phyloP scores from a whole-genome alignment of 2,329 filamentous ascomycete species.

The Penicillium sp. region DNA sequence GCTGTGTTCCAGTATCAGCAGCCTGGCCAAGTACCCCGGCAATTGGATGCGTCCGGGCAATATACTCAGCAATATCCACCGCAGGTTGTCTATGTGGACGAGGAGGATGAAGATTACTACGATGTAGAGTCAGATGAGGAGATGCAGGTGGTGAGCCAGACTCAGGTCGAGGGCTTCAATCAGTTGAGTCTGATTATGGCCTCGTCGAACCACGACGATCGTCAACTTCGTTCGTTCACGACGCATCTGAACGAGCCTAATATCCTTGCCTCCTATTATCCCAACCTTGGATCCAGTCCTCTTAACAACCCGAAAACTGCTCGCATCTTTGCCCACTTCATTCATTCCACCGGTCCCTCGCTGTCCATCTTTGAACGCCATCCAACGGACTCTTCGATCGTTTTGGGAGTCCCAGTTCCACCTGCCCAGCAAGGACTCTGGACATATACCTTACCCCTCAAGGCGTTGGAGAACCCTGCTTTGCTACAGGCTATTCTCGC shows the following conservation, averaged over 20 bases:
- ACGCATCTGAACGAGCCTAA: slow-evolving; percentile 56
- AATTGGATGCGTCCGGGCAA: slow-evolving; percentile 15
- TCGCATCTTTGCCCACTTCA: slow-evolving; percentile 87
- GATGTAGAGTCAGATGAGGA: slow-evolving; percentile 69
- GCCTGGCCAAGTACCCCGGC: slow-evolving; percentile 11
- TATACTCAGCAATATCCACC: slow-evolving; percentile 25
- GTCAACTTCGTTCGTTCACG: slow-evolving; percentile 56
- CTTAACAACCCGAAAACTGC: slow-evolving; percentile 80
- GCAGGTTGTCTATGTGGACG: slow-evolving; percentile 52
- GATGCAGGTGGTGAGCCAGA: slow-evolving; percentile 55
- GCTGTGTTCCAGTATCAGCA: slow-evolving; percentile 24
- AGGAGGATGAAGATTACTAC: slow-evolving; percentile 66
- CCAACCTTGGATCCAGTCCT: slow-evolving; percentile 70
- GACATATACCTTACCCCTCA: slow-evolving; percentile 80
- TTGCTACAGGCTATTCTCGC: slow-evolving; percentile 91
- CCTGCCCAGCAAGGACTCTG: slow-evolving; percentile 64
- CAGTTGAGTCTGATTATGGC: slow-evolving; percentile 52
- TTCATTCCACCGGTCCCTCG: slow-evolving; percentile 83
- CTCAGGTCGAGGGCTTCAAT: slow-evolving; percentile 43
- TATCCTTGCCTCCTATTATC: slow-evolving; percentile 68
- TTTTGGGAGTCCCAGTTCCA: slow-evolving; percentile 68
- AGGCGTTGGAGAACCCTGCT: slow-evolving; percentile 83
- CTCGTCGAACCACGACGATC: slow-evolving; percentile 53
- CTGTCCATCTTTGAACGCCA: slow-evolving; percentile 88
- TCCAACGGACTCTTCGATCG: slow-evolving; percentile 71